These are phyloP conservation scores for Corynespora cassiicola DNA, from an alignment of 2,329 filamentous ascomycete species.

Conservation along the genomic window DNA sequence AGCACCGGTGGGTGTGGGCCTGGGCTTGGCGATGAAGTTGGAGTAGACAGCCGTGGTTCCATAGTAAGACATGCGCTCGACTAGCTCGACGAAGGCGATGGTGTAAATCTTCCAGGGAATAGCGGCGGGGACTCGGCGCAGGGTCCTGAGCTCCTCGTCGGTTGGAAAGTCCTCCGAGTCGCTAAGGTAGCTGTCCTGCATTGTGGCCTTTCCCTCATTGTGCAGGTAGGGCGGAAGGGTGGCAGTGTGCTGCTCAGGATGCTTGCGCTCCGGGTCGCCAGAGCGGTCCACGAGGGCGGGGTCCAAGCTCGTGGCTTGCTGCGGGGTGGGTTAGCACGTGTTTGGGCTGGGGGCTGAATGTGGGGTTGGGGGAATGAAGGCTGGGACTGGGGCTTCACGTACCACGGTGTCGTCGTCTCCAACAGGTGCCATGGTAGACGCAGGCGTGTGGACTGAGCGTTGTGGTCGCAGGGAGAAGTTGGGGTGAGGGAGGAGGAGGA, in stretches of 20 bases:
- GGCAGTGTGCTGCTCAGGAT: conserved; percentile 29
- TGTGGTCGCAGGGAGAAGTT: conserved; percentile 9
- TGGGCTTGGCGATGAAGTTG: conserved; percentile 45
- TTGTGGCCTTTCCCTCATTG: conserved; percentile 46
- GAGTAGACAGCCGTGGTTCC: conserved; percentile 44
- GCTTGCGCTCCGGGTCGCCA: conserved; percentile 42
- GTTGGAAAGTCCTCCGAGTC: conserved; percentile 37
- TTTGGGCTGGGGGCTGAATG: background rate
- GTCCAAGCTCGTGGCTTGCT: conserved; percentile 39
- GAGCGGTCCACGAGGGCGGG: conserved; percentile 40
- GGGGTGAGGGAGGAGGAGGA: conserved; percentile 18
- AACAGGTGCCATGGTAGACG: conserved; percentile 30
- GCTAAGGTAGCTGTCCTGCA: conserved; percentile 36
- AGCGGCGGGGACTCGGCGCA: conserved; percentile 40
- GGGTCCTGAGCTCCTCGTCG: conserved; percentile 41
- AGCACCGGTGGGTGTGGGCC: conserved; percentile 36
- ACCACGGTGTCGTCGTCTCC: conserved; percentile 32
- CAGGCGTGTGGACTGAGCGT: conserved; percentile 2
- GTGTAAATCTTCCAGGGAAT: conserved; percentile 42
- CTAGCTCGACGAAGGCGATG: conserved; percentile 46
- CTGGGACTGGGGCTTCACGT: conserved; percentile 14
- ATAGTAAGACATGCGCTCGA: conserved; percentile 49
- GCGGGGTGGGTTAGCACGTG: conserved; percentile 16
- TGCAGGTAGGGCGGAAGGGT: conserved; percentile 35
- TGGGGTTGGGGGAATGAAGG: background rate